Conservation (phyloP, 2,329 filamentous ascomycete species). For the Beauveria sp. region DNA sequence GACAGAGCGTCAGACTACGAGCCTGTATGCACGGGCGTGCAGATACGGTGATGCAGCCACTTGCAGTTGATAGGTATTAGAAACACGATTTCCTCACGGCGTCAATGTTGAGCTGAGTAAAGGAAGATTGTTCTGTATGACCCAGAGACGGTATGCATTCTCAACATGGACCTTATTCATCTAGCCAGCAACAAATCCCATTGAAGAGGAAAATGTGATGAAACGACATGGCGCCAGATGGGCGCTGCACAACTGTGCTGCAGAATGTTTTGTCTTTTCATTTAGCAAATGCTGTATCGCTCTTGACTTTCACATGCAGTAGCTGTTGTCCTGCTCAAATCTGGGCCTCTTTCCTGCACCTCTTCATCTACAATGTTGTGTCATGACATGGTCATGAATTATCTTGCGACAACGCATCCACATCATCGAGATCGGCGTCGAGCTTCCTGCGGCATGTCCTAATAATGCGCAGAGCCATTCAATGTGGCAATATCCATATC, state of each 20-base stretch:
- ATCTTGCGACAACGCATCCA: neutral
- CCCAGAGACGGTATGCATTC: neutral
- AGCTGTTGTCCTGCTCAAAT: constrained; percentile 2
- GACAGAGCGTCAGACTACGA: neutral
- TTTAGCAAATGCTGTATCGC: neutral
- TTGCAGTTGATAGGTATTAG: neutral
- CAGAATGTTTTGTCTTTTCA: neutral
- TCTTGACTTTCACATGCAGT: neutral
- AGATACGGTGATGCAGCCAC: neutral
- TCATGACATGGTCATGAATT: neutral
- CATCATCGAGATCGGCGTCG: neutral
- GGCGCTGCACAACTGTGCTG: neutral
- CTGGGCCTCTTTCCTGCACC: neutral
- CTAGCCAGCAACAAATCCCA: no score
- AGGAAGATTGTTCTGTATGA: neutral
- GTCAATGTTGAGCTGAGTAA: neutral
- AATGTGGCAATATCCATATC: neutral
- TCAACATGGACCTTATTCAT: no score
- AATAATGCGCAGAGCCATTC: neutral
- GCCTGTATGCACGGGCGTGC: neutral
- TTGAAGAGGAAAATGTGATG: neutral
- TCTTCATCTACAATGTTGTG: neutral
- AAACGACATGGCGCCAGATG: neutral
- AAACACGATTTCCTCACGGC: neutral
- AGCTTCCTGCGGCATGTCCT: neutral